Conservation (phyloP, 441 rosid genomes). For the Aleurites moluccanus region DNA sequence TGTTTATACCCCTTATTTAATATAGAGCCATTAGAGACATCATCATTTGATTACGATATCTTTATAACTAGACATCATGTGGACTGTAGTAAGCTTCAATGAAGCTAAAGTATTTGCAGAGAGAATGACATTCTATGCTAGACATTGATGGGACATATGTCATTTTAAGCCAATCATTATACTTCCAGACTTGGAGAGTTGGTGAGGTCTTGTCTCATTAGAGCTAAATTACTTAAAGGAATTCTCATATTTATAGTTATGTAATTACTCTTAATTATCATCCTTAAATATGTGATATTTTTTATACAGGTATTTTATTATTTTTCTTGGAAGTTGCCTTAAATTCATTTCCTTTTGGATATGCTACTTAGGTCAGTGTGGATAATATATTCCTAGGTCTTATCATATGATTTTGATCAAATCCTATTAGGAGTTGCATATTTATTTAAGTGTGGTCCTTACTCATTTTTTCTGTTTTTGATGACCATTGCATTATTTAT, state of each 20-base stretch:
- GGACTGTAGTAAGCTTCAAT: conserved; percentile 21
- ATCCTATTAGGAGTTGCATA: neutral
- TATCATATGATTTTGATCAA: neutral
- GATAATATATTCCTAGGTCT: neutral
- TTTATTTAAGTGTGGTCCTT: neutral
- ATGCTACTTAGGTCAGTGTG: conserved; percentile 95
- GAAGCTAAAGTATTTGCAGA: too few species aligned
- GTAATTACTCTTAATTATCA: conserved; percentile 19
- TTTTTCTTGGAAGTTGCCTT: conserved; percentile 90
- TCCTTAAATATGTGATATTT: conserved; percentile 27
- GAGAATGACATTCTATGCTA: conserved; percentile 51
- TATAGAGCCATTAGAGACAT: conserved; percentile 6
- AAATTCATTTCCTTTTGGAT: conserved; percentile 96
- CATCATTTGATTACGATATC: conserved; percentile 4
- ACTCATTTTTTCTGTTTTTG: neutral
- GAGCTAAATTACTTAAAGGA: conserved; percentile 5
- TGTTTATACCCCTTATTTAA: too few species aligned
- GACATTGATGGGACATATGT: conserved; percentile 52
- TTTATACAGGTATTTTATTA: conserved; percentile 73
- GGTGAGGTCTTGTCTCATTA: conserved; percentile 53
- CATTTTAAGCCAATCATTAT: conserved; percentile 71
- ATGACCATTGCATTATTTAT: neutral
- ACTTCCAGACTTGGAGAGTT: conserved; percentile 95
- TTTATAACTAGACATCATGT: conserved; percentile 16
- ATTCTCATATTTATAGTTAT: neutral